Conservation (phyloP, 306 rosid species). For the Morella rubra region DNA sequence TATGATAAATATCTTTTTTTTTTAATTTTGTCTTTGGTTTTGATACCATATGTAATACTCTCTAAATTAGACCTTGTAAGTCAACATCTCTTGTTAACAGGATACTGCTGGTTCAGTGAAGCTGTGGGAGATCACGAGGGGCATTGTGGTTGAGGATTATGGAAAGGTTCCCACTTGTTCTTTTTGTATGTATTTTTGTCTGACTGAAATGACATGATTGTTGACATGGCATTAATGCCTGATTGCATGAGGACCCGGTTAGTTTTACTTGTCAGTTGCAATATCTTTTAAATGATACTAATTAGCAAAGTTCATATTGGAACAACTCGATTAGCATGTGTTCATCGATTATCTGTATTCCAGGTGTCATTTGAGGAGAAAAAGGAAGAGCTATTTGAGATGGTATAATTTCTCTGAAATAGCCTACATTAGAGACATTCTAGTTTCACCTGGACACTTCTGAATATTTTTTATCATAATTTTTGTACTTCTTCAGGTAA, state of each 20-base stretch:
- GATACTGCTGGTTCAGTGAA: constrained; percentile 94
- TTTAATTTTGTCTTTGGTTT: constrained; percentile 9
- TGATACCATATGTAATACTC: constrained; percentile 10
- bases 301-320: constrained; percentile 11
- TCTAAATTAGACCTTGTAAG: constrained; percentile 17
- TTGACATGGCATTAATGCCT: constrained; percentile 27
- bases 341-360: constrained; percentile 35
- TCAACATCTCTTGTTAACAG: constrained; percentile 42
- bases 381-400: constrained; percentile 92
- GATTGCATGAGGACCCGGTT: constrained; percentile 9
- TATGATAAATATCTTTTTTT: constrained; percentile 11
- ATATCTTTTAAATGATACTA: constrained; percentile 24
- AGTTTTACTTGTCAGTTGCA: constrained; percentile 14
- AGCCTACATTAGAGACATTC: constrained; percentile 6
- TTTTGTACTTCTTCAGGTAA: constrained; percentile 64
- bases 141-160: constrained; percentile 77
- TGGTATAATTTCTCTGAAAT: constrained; percentile 46
- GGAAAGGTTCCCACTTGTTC: constrained; percentile 68
- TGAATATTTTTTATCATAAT: constrained; percentile 26
- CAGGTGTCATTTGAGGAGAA: constrained; percentile 91
- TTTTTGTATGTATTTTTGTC: constrained; percentile 23
- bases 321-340: constrained; percentile 15
- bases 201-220: constrained; percentile 17
- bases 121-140: constrained; percentile 97
- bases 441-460: constrained; percentile 22